Conservation (phyloP, 257 asterid species). For the Oldenlandia corymbosa region DNA sequence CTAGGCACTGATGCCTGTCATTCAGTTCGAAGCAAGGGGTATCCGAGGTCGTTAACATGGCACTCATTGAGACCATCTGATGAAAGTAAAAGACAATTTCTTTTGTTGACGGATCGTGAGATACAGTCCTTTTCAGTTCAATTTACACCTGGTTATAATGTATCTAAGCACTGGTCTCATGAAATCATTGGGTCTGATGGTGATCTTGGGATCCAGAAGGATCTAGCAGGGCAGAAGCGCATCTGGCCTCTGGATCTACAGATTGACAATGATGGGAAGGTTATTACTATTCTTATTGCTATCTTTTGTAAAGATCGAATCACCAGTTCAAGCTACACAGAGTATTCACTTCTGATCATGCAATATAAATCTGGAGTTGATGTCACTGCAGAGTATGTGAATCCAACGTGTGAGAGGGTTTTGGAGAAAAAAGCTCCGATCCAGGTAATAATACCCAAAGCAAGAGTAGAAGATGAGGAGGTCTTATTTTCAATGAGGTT, state of each 20-base stretch:
- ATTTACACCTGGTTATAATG: slow-evolving; percentile 38
- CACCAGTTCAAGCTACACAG: slow-evolving; percentile 92
- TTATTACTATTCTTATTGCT: slow-evolving; percentile 77
- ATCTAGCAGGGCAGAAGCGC: slow-evolving; percentile 83
- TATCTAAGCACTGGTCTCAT: slow-evolving; percentile 78
- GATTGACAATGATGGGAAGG: slow-evolving; percentile 69
- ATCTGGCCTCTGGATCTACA: slow-evolving; percentile 92
- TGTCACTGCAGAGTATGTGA: slow-evolving; percentile 27
- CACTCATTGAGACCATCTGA: slow-evolving; percentile 38
- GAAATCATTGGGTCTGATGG: slow-evolving; percentile 73
- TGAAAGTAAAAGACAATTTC: slow-evolving; percentile 54
- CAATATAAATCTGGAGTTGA: slow-evolving; percentile 78
- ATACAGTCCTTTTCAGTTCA: slow-evolving; percentile 58
- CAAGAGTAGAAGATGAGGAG: slow-evolving; percentile 87
- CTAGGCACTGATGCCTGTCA: slow-evolving; percentile 42
- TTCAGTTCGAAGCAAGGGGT: slow-evolving; percentile 55
- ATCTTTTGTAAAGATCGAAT: slow-evolving; percentile 82
- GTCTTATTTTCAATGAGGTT: slow-evolving; percentile 79
- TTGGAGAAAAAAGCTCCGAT: slow-evolving; percentile 79
- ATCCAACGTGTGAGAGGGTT: slow-evolving; percentile 51
- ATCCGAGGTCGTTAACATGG: slow-evolving; percentile 87
- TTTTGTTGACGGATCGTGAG: slow-evolving; percentile 68
- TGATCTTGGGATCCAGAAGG: slow-evolving; percentile 85
- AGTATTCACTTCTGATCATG: slow-evolving; percentile 90
- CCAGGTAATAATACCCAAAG: slow-evolving; percentile 94